A percentile compares a stretch with the other conserved stretches of the same genome.
Conservation (phyloP, 2,329 filamentous ascomycete genomes). For the Cryphonectria japonica region DNA sequence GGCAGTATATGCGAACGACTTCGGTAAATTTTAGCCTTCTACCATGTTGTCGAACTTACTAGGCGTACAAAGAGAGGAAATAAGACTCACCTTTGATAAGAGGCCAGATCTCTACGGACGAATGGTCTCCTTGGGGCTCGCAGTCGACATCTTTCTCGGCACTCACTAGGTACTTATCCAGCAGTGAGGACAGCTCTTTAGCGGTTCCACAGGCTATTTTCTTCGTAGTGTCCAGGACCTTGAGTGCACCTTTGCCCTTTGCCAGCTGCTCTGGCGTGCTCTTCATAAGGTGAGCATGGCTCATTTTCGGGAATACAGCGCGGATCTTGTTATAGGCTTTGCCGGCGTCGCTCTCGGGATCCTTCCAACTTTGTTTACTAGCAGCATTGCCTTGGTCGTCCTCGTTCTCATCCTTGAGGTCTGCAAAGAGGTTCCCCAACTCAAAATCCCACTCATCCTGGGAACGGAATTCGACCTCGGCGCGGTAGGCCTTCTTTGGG, state of each 20-base stretch:
- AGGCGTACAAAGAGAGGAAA: neutral
- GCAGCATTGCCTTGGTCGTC: neutral
- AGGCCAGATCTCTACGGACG: slow-evolving; percentile 49
- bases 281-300: slow-evolving; percentile 45
- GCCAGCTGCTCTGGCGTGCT: slow-evolving; percentile 47
- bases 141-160: slow-evolving; percentile 45
- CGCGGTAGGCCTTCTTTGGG: slow-evolving; percentile 47
- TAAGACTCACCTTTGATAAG: slow-evolving; percentile 42
- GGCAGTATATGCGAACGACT: slow-evolving; percentile 47
- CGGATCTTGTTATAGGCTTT: slow-evolving; percentile 55
- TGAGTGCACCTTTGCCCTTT: slow-evolving; percentile 22
- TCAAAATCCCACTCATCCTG: slow-evolving; percentile 57
- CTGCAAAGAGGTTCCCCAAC: slow-evolving; percentile 50
- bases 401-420: slow-evolving; percentile 46
- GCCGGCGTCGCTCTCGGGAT: slow-evolving; percentile 39
- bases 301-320: slow-evolving; percentile 47
- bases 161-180: slow-evolving; percentile 59
- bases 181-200: slow-evolving; percentile 22
- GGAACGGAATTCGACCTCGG: slow-evolving; percentile 62
- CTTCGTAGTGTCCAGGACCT: slow-evolving; percentile 8
- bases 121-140: slow-evolving; percentile 21
- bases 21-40: neutral
- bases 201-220: slow-evolving; percentile 3
- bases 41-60: neutral
- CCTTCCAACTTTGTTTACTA: slow-evolving; percentile 6